Percentiles rank a stretch among this genome's conserved stretches.
These are phyloP conservation scores for Phytopythium mirpurense DNA, from an alignment of 352 stramenopile species.

Conservation along the genomic window DNA sequence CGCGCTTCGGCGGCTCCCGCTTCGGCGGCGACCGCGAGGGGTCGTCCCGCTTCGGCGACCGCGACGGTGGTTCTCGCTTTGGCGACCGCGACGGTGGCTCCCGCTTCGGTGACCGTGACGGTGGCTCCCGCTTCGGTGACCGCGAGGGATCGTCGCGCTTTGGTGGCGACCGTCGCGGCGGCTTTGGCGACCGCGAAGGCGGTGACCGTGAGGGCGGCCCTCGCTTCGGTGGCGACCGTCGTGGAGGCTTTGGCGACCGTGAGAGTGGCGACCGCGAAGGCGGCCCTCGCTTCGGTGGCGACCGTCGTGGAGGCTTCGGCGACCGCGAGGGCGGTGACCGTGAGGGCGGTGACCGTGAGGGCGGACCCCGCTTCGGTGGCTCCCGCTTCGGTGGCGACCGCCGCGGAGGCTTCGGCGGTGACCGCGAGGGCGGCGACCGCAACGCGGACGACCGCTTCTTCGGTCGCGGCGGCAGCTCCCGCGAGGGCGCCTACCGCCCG, in stretches of 20 bases:
- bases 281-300: constrained; percentile 8
- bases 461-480: constrained; percentile 17
- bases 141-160: constrained; percentile 32
- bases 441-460: constrained; percentile 48
- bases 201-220: constrained; percentile 23
- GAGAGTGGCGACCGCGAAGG: constrained; percentile 5
- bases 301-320: constrained; percentile 4
- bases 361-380: constrained; percentile 12
- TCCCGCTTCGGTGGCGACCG: constrained; percentile 16
- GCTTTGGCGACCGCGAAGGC: constrained; percentile 19
- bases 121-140: constrained; percentile 9
- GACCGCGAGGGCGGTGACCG: constrained; percentile 14
- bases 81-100: constrained; percentile 28
- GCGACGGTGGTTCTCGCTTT: constrained; percentile 3
- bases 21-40: constrained; percentile 10
- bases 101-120: constrained; percentile 21
- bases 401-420: constrained; percentile 10
- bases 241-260: constrained; percentile 10
- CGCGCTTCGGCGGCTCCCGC: constrained; percentile 22
- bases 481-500: constrained; percentile 56
- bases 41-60: constrained; percentile 4
- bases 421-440: constrained; percentile 11
- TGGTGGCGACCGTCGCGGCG: constrained; percentile 34
- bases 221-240: constrained; percentile 14
- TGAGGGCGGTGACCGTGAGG: constrained; percentile 29